Evolutionary conservation across 1,284 basidiomycete species (phyloP).

Genomic region (Violaceomyces palustris): DNA sequence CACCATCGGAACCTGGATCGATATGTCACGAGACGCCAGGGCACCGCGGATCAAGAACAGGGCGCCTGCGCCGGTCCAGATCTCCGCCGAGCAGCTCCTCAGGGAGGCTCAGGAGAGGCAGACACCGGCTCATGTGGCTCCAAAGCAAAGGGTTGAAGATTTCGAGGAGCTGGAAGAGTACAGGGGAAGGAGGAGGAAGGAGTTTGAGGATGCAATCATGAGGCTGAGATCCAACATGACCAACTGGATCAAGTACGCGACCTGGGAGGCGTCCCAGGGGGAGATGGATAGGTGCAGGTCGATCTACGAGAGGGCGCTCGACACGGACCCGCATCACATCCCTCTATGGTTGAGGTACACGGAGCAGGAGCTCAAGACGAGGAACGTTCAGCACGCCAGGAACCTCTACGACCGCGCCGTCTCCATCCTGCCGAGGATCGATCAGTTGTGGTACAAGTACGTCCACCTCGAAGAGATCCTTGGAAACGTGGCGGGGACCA

Average conservation of each 20-base stretch:
- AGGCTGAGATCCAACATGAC: constrained; percentile 70
- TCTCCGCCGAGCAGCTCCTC: constrained; percentile 94
- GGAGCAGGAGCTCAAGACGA: constrained; percentile 96
- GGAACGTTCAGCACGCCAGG: constrained; percentile 92
- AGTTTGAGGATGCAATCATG: constrained; percentile 92
- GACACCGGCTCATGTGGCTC: constrained; percentile 70
- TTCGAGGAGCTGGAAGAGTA: constrained; percentile 96
- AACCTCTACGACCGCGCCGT: constrained; percentile 96
- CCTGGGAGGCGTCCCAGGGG: constrained; percentile 86
- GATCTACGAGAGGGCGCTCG: constrained; percentile 91
- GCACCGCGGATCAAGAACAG: constrained; percentile 80
- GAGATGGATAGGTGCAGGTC: constrained; percentile 68
- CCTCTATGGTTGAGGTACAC: constrained; percentile 93
- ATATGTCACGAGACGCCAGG: too few species aligned
- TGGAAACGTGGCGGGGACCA: constrained; percentile 87
- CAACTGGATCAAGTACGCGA: constrained; percentile 61
- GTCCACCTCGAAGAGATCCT: constrained; percentile 96
- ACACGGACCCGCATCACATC: constrained; percentile 82
- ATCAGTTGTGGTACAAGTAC: constrained; percentile 88
- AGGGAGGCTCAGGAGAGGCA: constrained; percentile 97
- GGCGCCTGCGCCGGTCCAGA: constrained; percentile 87
- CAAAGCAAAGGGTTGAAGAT: constrained; percentile 67
- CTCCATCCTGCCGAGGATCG: constrained; percentile 87
- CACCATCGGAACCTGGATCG: too few species aligned
- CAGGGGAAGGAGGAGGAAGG: constrained; percentile 85